These are phyloP conservation scores for Fusarium marasasianum DNA, from an alignment of 2,329 filamentous ascomycete species.

Conservation along the genomic window DNA sequence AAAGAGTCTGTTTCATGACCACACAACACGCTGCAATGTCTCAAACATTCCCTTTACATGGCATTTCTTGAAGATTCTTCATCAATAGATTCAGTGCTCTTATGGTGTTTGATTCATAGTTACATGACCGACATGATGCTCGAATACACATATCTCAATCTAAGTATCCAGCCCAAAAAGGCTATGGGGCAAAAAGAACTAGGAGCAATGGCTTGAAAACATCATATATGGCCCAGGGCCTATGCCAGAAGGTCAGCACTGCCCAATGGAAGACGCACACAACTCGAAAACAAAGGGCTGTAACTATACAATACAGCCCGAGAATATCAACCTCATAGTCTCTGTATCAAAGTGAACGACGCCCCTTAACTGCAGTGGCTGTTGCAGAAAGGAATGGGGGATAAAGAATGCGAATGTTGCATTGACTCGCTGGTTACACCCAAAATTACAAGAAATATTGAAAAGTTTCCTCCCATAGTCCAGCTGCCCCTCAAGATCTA, in stretches of 20 bases:
- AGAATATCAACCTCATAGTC: not conserved
- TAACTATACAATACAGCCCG: not conserved
- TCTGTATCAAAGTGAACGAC: not conserved
- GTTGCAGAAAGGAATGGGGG: not conserved
- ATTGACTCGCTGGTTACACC: not conserved
- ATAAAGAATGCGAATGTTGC: not conserved
- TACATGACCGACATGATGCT: not conserved
- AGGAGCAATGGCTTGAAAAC: not conserved
- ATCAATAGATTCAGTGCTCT: not conserved
- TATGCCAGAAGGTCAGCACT: not conserved
- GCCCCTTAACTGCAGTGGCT: not conserved
- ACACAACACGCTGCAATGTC: not conserved
- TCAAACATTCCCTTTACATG: not conserved
- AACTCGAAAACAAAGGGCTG: not conserved
- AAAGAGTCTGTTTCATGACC: not conserved
- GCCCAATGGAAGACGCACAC: not conserved
- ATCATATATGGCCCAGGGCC: not conserved
- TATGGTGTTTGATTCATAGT: not conserved
- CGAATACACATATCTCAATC: not conserved
- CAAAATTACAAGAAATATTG: not conserved
- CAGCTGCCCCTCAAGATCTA: not conserved
- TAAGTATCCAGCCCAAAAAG: not conserved
- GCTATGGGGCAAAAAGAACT: not conserved
- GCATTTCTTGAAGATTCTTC: not conserved
- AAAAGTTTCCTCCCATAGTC: not conserved